phyloP scores from a whole-genome alignment of 1,284 basidiomycete genomes.

The Vanrija pseudolonga region DNA sequence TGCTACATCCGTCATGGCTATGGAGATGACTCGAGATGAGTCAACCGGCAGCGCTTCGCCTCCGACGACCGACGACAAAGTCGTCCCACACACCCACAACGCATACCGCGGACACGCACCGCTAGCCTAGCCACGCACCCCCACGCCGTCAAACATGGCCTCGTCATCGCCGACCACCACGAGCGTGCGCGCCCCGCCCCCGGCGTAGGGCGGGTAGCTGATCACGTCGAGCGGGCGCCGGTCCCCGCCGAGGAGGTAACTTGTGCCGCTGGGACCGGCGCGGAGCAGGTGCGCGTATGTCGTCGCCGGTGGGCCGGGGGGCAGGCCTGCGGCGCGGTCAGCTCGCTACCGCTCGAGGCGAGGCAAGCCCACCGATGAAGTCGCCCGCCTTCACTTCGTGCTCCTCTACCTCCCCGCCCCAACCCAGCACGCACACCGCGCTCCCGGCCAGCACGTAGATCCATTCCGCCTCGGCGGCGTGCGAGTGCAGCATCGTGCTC shows the following conservation, averaged over 20 bases:
- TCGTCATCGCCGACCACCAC: too few species aligned
- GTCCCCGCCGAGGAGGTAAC: constrained; percentile 17
- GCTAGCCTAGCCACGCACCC: too few species aligned
- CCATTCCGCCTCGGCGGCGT: constrained; percentile 27
- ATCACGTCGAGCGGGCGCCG: constrained; percentile 14
- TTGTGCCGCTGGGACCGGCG: neutral
- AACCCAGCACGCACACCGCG: constrained; percentile 15
- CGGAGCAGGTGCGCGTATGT: constrained; percentile 15
- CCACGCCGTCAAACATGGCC: too few species aligned
- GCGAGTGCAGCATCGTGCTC: constrained; percentile 29
- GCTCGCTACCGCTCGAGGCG: neutral
- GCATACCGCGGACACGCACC: too few species aligned
- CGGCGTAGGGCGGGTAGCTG: constrained; percentile 3
- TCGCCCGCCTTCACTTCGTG: constrained; percentile 7
- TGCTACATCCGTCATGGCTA: too few species aligned
- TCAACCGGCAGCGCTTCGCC: too few species aligned
- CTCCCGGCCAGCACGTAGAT: constrained; percentile 24
- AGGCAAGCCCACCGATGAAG: constrained; percentile 17
- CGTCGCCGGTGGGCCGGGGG: neutral
- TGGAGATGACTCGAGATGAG: too few species aligned
- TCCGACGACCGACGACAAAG: too few species aligned
- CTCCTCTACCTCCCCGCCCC: neutral
- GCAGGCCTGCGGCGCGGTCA: constrained; percentile 8
- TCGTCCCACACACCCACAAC: too few species aligned
- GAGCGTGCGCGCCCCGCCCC: too few species aligned